Conservation (phyloP, 2,329 filamentous ascomycete species). For the Xylaria arbuscula region DNA sequence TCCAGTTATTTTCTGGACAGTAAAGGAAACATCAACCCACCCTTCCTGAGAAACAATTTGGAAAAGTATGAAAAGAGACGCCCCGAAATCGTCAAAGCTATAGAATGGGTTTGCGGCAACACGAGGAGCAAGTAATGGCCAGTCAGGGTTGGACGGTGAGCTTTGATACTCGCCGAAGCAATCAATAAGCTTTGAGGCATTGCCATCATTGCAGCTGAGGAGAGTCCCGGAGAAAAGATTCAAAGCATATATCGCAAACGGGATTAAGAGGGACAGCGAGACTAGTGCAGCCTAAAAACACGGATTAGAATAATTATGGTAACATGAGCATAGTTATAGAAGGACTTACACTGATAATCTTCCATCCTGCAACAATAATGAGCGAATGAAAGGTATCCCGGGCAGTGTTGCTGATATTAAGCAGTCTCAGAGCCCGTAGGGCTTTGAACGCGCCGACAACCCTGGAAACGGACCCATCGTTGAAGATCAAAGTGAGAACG, state of each 20-base stretch:
- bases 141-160: slow-evolving; percentile 76
- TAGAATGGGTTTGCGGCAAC: slow-evolving; percentile 84
- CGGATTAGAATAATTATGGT: slow-evolving; percentile 34
- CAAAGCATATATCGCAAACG: slow-evolving; percentile 94
- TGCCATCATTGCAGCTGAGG: slow-evolving; percentile 80
- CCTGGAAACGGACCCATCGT: slow-evolving; percentile 86
- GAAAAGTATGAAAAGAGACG: slow-evolving; percentile 94
- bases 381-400: slow-evolving; percentile 97
- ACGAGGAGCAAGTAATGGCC: slow-evolving; percentile 85
- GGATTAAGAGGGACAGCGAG: slow-evolving; percentile 91
- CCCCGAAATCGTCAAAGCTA: slow-evolving; percentile 94
- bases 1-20: slow-evolving; percentile 83
- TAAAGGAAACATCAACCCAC: slow-evolving; percentile 93
- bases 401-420: slow-evolving; percentile 96
- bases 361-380: slow-evolving; percentile 93
- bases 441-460: slow-evolving; percentile 98
- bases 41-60: slow-evolving; percentile 99
- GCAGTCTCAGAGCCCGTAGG: slow-evolving; percentile 85
- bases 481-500: slow-evolving; percentile 82
- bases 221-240: slow-evolving; percentile 92
- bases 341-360: slow-evolving; percentile 81
- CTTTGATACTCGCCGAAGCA: slow-evolving; percentile 88
- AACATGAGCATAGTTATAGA: not conserved
- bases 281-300: slow-evolving; percentile 79
- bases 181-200: slow-evolving; percentile 66